Conservation (phyloP, 352 stramenopile genomes). For the Albugo laibachii region DNA sequence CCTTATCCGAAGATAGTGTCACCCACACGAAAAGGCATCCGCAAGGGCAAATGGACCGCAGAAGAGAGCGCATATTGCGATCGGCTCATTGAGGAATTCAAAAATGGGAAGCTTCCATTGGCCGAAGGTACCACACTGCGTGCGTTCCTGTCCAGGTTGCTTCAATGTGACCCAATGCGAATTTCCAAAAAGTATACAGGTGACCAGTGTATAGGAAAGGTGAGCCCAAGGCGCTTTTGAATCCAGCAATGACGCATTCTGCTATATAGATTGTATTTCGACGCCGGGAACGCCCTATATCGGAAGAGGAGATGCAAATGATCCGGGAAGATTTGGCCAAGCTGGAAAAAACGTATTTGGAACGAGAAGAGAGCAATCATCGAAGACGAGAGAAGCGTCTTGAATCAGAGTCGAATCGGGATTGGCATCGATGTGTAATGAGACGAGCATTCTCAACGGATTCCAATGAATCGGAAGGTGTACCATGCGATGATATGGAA, state of each 20-base stretch:
- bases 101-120: slow-evolving; percentile 90
- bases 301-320: slow-evolving; percentile 55
- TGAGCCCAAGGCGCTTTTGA: slow-evolving; percentile 7
- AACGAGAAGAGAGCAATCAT: slow-evolving; percentile 90
- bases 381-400: slow-evolving; percentile 70
- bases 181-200: slow-evolving; percentile 99
- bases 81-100: slow-evolving; percentile 94
- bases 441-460: too few species aligned
- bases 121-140: slow-evolving; percentile 93
- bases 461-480: too few species aligned
- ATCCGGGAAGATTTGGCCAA: slow-evolving; percentile 69
- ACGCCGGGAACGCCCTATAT: slow-evolving; percentile 45
- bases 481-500: too few species aligned
- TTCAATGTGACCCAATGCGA: slow-evolving; percentile 98
- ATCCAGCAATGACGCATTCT: not conserved
- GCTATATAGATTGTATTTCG: slow-evolving; percentile 36
- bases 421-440: too few species aligned
- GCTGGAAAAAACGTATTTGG: slow-evolving; percentile 91
- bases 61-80: slow-evolving; percentile 96
- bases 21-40: slow-evolving; percentile 18
- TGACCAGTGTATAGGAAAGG: slow-evolving; percentile 95
- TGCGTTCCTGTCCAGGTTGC: slow-evolving; percentile 92
- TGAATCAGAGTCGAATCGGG: slow-evolving; percentile 33
- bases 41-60: slow-evolving; percentile 91
- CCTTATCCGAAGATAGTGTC: not conserved